These are phyloP conservation scores for Sporothrix globosa DNA, from an alignment of 2,329 filamentous ascomycete species.

Conservation along the genomic window DNA sequence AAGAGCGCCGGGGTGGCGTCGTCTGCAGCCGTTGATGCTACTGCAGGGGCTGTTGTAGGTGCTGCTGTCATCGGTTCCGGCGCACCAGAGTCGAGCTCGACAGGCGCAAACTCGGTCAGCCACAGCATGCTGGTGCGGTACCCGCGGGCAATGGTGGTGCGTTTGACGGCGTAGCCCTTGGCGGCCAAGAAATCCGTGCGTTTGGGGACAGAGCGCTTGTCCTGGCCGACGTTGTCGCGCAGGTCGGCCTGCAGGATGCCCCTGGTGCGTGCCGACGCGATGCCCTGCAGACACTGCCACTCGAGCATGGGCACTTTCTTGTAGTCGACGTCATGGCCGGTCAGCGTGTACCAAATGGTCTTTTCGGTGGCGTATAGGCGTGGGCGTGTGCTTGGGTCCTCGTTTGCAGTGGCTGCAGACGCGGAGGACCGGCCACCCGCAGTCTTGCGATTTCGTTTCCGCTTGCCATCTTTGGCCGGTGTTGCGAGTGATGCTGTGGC, in stretches of 20 bases:
- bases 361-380: slow-evolving; percentile 57
- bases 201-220: slow-evolving; percentile 66
- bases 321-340: slow-evolving; percentile 62
- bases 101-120: slow-evolving; percentile 59
- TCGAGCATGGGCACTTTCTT: slow-evolving; percentile 62
- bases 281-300: slow-evolving; percentile 62
- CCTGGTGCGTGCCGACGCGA: slow-evolving; percentile 56
- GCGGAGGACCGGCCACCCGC: background rate
- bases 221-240: slow-evolving; percentile 60
- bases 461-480: background rate
- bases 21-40: background rate
- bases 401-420: slow-evolving; percentile 8
- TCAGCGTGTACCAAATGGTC: slow-evolving; percentile 62
- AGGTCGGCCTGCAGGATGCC: slow-evolving; percentile 66
- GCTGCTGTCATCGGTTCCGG: background rate
- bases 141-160: slow-evolving; percentile 60
- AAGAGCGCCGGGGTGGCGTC: background rate
- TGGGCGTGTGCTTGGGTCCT: slow-evolving; percentile 37
- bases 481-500: background rate
- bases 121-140: slow-evolving; percentile 67
- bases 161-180: slow-evolving; percentile 66
- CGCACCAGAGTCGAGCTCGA: slow-evolving; percentile 44
- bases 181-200: slow-evolving; percentile 61
- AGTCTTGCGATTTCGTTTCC: background rate
- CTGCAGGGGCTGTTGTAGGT: background rate